Base-by-base conservation (phyloP, 2,329 filamentous ascomycete genomes). In the Emmonsia crescens region DNA sequence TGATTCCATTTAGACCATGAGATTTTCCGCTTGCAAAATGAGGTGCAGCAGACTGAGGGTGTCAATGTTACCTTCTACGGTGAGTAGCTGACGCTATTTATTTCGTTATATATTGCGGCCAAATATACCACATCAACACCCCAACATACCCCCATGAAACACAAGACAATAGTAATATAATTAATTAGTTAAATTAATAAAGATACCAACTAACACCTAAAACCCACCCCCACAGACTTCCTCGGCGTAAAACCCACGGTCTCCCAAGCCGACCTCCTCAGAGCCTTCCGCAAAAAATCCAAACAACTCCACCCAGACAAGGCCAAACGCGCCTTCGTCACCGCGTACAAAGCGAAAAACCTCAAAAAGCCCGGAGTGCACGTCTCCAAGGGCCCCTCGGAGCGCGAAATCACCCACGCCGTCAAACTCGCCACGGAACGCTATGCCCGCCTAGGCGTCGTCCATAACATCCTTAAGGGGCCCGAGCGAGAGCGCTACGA, bases 11-110 rank as follows among this genome's bases (percentile, higher is more conserved):
- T 70, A 95, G 94, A 99, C 77, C 91, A 95, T 73, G 94, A 99
- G 78, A 97, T 99, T 79, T 99, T 99, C 80, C 89, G 91, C 69
- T 82, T 99, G 65, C 88, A 88, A 71, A 91, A 96, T 78, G 94
- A 97, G 74, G 84, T 99, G 61, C 79, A 83, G 64, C 77, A 84
- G 52, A 80, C 85, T 66, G 89, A 96, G 74, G 91, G 94, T 62
- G 71, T 80, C 59, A 87, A 89, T 65, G 83, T 90, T 63, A 94
- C 89, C 68, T 99, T 99, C 77, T 99, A 99, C 83, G 80, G 79
- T 80, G 73, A n/a, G 64, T 51, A 40, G 52, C 42, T 3, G 52
- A 40, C 21, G 21, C 42, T 21, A 42, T 51, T 40, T 24, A 36
- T 24, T 49, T 29, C 33, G 58, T 62, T 36, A 56, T 27, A 33